Percentiles rank a stretch among this genome's conserved stretches.
These are phyloP conservation scores for Selenicereus undatus DNA, from an alignment of 148 eudicot genomes.

Conservation along the genomic window DNA sequence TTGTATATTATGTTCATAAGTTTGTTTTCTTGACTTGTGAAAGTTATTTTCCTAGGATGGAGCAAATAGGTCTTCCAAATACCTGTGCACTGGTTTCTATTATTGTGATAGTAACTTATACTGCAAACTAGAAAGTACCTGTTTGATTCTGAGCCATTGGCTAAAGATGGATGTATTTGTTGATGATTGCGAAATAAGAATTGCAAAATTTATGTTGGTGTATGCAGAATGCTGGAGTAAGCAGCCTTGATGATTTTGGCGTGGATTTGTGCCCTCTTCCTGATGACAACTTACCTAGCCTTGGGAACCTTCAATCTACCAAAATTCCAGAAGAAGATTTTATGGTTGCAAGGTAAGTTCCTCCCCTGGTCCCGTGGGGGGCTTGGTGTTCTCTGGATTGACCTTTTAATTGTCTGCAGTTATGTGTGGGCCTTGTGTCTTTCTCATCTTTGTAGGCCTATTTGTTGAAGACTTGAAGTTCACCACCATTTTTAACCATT, in stretches of 20 bases:
- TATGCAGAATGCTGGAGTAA: conserved; percentile 34
- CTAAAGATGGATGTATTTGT: neutral
- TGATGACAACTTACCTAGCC: conserved; percentile 24
- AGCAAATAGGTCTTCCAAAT: neutral
- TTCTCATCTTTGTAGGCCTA: neutral
- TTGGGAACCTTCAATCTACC: conserved; percentile 18
- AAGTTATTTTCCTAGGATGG: neutral
- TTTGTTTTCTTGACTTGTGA: neutral
- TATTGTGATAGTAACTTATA: neutral
- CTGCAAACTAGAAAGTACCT: neutral
- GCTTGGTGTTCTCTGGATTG: neutral
- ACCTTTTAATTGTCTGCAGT: neutral
- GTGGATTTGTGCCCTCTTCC: conserved; percentile 41
- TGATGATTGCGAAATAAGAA: neutral
- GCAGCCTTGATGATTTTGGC: conserved; percentile 45
- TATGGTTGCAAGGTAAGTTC: conserved; percentile 34
- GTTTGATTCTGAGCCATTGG: neutral
- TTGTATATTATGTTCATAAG: too few relatives aligned
- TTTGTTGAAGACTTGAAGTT: neutral
- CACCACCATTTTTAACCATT: conserved; percentile 7
- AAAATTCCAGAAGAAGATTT: conserved; percentile 20
- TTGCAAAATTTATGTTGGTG: neutral
- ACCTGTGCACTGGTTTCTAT: neutral
- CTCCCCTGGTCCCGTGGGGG: neutral
- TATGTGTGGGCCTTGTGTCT: neutral